A percentile compares a stretch with the other conserved stretches of the same genome.
phyloP scores from a whole-genome alignment of 2,329 filamentous ascomycete genomes.

The Hypocreales sp. region DNA sequence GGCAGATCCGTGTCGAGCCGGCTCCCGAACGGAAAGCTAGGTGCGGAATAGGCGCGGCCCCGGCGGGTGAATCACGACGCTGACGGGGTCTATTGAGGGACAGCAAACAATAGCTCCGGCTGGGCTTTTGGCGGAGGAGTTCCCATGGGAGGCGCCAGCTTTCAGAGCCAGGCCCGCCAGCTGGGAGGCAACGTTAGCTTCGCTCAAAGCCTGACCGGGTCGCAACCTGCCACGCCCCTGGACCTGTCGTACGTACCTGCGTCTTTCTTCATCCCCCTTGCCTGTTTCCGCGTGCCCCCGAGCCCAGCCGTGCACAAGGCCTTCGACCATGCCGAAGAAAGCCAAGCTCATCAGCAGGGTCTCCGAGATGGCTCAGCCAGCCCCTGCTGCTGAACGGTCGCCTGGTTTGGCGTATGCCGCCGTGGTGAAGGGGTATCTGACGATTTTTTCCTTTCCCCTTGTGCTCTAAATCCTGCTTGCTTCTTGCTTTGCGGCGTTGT shows the following conservation, averaged over 20 bases:
- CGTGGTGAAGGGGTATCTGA: conserved; percentile 15
- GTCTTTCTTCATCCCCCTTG: not conserved
- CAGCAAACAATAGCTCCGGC: conserved; percentile 35
- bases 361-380: conserved; percentile 2
- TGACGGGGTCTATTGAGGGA: conserved; percentile 5
- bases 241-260: conserved; percentile 46
- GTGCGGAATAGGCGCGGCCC: conserved; percentile 18
- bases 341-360: conserved; percentile 4
- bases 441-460: not conserved
- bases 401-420: conserved; percentile 11
- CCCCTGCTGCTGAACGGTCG: conserved; percentile 1
- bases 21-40: conserved; percentile 50
- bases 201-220: conserved; percentile 48
- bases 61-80: conserved; percentile 1
- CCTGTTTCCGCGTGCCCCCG: not conserved
- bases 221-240: conserved; percentile 44
- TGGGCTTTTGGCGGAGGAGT: conserved; percentile 49
- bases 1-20: conserved; percentile 39
- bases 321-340: conserved; percentile 5
- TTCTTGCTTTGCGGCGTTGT: not conserved
- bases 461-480: not conserved
- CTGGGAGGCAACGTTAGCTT: conserved; percentile 47
- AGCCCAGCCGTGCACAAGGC: not conserved
- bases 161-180: conserved; percentile 38
- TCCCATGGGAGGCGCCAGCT: conserved; percentile 40